Evolutionary conservation across 2,329 filamentous ascomycete species (phyloP).

Genomic region (Ceratocystis diversiconidia): DNA sequence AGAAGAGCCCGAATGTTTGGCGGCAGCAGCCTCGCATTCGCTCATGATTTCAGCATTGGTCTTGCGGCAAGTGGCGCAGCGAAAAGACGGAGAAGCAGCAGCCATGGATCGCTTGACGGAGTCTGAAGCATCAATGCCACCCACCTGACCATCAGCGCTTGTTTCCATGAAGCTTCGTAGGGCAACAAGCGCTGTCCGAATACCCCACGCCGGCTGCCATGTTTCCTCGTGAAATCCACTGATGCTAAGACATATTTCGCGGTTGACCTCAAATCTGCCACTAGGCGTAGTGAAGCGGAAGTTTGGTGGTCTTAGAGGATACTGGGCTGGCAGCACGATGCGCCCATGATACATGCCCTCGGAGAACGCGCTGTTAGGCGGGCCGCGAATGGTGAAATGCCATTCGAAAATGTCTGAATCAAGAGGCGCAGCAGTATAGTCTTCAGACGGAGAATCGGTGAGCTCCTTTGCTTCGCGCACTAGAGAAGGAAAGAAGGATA

Average conservation of each 20-base stretch:
- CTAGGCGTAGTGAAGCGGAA: slow-evolving; percentile 90
- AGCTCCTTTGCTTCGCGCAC: slow-evolving; percentile 88
- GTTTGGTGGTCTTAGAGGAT: slow-evolving; percentile 82
- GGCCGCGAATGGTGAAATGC: slow-evolving; percentile 95
- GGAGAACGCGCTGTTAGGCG: slow-evolving; percentile 65
- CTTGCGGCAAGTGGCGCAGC: slow-evolving; percentile 55
- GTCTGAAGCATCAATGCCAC: slow-evolving; percentile 66
- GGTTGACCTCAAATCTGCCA: slow-evolving; percentile 87
- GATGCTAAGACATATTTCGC: slow-evolving; percentile 91
- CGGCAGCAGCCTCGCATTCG: slow-evolving; percentile 46
- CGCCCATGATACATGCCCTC: slow-evolving; percentile 87
- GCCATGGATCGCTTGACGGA: slow-evolving; percentile 56
- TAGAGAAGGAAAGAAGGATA: slow-evolving; percentile 24
- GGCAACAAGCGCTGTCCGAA: slow-evolving; percentile 69
- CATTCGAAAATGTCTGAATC: slow-evolving; percentile 92
- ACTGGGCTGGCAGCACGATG: slow-evolving; percentile 76
- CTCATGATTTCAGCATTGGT: slow-evolving; percentile 59
- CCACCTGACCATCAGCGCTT: slow-evolving; percentile 73
- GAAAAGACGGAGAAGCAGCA: slow-evolving; percentile 47
- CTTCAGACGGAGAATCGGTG: slow-evolving; percentile 60
- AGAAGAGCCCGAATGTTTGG: slow-evolving; percentile 19
- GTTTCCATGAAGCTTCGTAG: slow-evolving; percentile 89
- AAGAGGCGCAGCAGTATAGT: slow-evolving; percentile 73
- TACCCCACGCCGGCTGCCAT: slow-evolving; percentile 97
- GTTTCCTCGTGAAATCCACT: slow-evolving; percentile 93